Conservation (phyloP, 164 flowering plant species). For the Chloranthus sessilifolius region DNA sequence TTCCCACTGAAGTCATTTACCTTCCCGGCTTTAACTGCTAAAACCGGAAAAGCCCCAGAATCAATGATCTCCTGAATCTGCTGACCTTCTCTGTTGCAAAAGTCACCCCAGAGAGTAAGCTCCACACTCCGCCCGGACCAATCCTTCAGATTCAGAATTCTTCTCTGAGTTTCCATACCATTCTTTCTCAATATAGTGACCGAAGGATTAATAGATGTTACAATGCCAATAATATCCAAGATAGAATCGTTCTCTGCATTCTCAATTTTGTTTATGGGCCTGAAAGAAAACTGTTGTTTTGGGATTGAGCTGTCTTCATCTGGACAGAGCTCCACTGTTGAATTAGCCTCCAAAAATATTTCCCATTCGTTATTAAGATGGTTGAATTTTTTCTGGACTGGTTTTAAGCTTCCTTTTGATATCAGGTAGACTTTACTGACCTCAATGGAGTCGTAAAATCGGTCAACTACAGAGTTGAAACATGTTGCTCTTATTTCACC, state of each 20-base stretch:
- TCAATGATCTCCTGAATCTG: constrained; percentile 72
- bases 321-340: constrained; percentile 68
- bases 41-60: constrained; percentile 66
- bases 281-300: constrained; percentile 75
- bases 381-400: constrained; percentile 92
- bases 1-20: constrained; percentile 95
- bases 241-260: constrained; percentile 66
- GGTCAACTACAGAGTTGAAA: constrained; percentile 88
- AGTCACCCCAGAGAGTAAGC: constrained; percentile 92
- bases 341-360: constrained; percentile 75
- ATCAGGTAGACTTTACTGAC: constrained; percentile 84
- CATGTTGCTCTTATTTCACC: constrained; percentile 98
- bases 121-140: constrained; percentile 68
- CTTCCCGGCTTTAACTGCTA: constrained; percentile 88
- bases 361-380: constrained; percentile 97
- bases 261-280: constrained; percentile 80
- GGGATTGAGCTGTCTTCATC: constrained; percentile 93
- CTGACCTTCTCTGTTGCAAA: constrained; percentile 90
- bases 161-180: constrained; percentile 96
- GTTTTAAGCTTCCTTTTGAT: constrained; percentile 89
- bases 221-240: constrained; percentile 78
- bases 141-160: constrained; percentile 75
- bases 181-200: constrained; percentile 86
- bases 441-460: constrained; percentile 71
- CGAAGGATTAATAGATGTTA: constrained; percentile 71